Base-by-base conservation (phyloP, 805 yeast genomes). In the Zygoascus ofunaensis region DNA sequence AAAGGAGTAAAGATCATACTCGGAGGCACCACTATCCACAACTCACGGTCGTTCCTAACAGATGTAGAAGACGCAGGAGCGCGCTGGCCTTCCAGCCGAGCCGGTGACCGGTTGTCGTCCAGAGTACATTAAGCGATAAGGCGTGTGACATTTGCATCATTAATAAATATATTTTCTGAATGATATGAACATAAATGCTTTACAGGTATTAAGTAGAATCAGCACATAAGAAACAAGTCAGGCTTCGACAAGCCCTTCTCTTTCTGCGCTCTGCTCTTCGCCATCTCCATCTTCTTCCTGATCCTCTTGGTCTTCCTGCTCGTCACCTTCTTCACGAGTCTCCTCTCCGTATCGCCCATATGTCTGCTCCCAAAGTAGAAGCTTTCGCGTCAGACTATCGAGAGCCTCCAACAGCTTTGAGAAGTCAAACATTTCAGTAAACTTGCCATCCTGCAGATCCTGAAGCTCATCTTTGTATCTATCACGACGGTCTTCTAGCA, bases 351-450 rank as follows among this genome's bases (percentile, higher is more conserved):
- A 69, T 45, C 70, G 68, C 5, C 80, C 81, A 58, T 72, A 87
- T 54, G 74, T 72, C 48, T 81, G 77, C 55, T 89, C 95, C 97
- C 97, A 89, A 7, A 60, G 58, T 30, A 85, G 66, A 39, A 89
- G 71, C 55, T 77, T 75, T 45, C 79, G 73, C 2, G 95, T 85
- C 41, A 90, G 66, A 2, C 68, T 68, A 56, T 87, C 95, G 79
- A 90, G 79, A 49, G 76, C 59, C 30, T 64, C 62, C 44, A 87
- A 66, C 52, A 84, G 80, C 22, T 76, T 77, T 49, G 28, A 12
- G n/a, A 24, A 30, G 30, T 30, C 37, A 33, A 39, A 28, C 36
- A 19, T 4, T 18, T 32, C 30, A 14, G n/a, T 15, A 23, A n/a
- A 30, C 36, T 33, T 33, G n/a, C 19, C 22, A 15, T 39, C 42